phyloP scores from a whole-genome alignment of 73 alveolate species.

The Symbiodinium natans region DNA sequence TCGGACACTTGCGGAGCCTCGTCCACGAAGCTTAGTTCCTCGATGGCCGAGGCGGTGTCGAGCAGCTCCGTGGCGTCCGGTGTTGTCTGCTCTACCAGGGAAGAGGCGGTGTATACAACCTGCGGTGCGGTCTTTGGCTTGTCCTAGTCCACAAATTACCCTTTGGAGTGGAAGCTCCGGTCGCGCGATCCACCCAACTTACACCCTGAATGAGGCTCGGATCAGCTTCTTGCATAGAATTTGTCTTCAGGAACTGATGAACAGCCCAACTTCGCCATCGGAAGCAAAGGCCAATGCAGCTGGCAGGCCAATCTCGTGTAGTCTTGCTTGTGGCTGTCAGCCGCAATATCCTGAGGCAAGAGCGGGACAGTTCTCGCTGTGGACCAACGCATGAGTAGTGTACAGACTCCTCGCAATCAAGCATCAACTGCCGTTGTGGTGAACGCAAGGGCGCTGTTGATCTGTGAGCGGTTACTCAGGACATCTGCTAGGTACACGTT shows the following conservation, averaged over 20 bases:
- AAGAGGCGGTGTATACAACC: neutral
- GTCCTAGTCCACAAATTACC: too few species aligned
- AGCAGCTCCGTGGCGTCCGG: neutral
- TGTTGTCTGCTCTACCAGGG: conserved; percentile 10
- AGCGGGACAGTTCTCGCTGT: too few species aligned
- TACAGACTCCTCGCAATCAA: neutral
- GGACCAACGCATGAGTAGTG: too few species aligned
- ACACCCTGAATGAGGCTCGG: too few species aligned
- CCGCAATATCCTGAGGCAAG: neutral
- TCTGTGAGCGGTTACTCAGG: neutral
- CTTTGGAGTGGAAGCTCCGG: too few species aligned
- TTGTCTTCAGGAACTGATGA: too few species aligned
- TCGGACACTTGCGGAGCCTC: neutral
- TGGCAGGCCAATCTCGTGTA: neutral
- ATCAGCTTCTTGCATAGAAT: too few species aligned
- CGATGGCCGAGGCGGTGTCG: neutral
- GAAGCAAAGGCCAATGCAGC: neutral
- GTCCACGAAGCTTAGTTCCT: neutral
- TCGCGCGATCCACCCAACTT: too few species aligned
- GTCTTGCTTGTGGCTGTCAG: neutral
- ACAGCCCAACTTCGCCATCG: too few species aligned
- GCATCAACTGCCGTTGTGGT: neutral
- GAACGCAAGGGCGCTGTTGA: neutral
- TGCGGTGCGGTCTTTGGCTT: too few species aligned
- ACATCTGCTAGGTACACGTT: neutral